These are phyloP conservation scores for Alternaria postmessia DNA, from an alignment of 2,329 filamentous ascomycete species.

Conservation along the genomic window DNA sequence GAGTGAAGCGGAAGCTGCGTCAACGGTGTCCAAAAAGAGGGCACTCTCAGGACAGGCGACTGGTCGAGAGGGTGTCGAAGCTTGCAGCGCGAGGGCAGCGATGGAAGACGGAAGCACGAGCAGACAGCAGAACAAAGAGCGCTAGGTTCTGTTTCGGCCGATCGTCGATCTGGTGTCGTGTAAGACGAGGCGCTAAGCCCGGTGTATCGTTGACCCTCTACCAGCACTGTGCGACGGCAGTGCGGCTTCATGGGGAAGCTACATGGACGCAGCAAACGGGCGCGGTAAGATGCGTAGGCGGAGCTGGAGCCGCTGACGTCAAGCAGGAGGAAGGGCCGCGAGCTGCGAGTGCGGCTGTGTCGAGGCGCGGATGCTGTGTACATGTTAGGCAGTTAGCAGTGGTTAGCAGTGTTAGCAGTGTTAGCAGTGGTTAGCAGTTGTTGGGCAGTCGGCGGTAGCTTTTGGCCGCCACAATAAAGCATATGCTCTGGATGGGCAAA, in stretches of 20 bases:
- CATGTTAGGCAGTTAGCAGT: too few relatives aligned
- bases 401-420: too few relatives aligned
- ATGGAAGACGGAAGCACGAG: background rate
- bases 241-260: conserved; percentile 4
- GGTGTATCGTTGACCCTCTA: background rate
- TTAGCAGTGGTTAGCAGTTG: background rate
- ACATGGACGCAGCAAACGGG: background rate
- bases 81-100: background rate
- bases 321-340: background rate
- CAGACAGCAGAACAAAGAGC: conserved; percentile 3
- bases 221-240: conserved; percentile 4
- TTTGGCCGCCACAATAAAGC: conserved; percentile 13
- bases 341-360: background rate
- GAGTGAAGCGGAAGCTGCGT: conserved; percentile 9
- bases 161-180: conserved; percentile 17
- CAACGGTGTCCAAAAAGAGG: conserved; percentile 1
- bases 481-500: background rate
- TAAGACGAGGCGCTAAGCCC: conserved; percentile 6
- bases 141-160: conserved; percentile 13
- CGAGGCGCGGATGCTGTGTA: background rate
- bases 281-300: background rate
- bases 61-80: too few relatives aligned
- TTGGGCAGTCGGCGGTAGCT: background rate
- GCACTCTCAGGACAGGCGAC: background rate
- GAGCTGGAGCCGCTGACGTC: conserved; percentile 21